Conservation (phyloP, 148 eudicot species). For the Chenopodium suecicum region DNA sequence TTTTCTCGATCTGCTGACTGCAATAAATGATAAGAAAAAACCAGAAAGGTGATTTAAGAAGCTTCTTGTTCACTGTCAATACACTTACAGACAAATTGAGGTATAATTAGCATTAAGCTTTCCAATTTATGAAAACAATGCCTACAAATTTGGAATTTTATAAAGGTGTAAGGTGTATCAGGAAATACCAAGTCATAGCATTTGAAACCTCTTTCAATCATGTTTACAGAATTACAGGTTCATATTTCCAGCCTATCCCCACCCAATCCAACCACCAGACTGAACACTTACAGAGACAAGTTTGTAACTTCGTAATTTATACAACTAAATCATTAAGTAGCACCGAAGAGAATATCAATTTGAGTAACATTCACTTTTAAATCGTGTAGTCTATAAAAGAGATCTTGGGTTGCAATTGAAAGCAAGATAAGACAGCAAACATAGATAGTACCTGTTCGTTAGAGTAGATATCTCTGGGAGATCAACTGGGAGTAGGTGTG, state of each 20-base stretch:
- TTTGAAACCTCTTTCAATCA: neutral
- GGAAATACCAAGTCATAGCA: neutral
- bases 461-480: slow-evolving; percentile 74
- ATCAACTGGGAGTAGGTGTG: slow-evolving; percentile 87
- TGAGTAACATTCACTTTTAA: neutral
- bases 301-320: neutral
- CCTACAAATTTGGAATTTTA: too few relatives aligned
- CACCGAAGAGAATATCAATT: neutral
- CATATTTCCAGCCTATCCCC: neutral
- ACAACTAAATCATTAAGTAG: slow-evolving; percentile 1
- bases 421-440: neutral
- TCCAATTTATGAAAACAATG: neutral
- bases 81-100: neutral
- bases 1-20: slow-evolving; percentile 79
- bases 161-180: neutral
- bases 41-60: neutral
- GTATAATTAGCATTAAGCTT: neutral
- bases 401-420: neutral
- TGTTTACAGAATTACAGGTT: neutral
- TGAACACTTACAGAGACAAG: neutral
- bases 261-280: neutral
- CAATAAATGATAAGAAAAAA: slow-evolving; percentile 24
- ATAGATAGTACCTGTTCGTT: slow-evolving; percentile 58
- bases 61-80: neutral
- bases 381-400: neutral